phyloP scores from a whole-genome alignment of 2,329 filamentous ascomycete genomes.

The Penicillium sp. region DNA sequence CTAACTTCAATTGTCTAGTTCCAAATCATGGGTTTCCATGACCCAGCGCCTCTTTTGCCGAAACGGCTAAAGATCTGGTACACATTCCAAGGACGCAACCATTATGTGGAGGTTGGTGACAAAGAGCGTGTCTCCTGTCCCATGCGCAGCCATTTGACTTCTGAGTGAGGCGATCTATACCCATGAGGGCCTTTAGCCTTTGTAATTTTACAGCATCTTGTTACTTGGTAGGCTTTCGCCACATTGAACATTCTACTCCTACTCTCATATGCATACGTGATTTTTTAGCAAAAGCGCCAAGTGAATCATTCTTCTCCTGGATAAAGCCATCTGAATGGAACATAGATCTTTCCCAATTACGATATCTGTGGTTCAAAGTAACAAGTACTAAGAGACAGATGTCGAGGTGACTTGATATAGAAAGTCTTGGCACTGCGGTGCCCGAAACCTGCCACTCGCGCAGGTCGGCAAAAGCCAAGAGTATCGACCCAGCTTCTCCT shows the following conservation, averaged over 20 bases:
- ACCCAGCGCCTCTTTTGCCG: slow-evolving; percentile 42
- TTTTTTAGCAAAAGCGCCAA: not conserved
- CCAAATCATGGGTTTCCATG: slow-evolving; percentile 44
- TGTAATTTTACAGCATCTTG: slow-evolving; percentile 20
- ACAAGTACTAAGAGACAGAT: not conserved
- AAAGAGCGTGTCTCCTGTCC: slow-evolving; percentile 39
- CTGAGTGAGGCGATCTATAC: slow-evolving; percentile 5
- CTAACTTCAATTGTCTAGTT: slow-evolving; percentile 31
- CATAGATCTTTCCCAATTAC: not conserved
- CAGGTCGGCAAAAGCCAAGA: slow-evolving; percentile 22
- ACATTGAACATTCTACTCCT: slow-evolving; percentile 1
- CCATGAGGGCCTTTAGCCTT: not conserved
- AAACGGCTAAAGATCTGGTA: slow-evolving; percentile 45
- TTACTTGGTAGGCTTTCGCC: not conserved
- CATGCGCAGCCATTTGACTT: slow-evolving; percentile 37
- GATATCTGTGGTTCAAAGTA: not conserved
- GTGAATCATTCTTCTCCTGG: not conserved
- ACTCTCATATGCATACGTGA: not conserved
- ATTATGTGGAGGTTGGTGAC: slow-evolving; percentile 39
- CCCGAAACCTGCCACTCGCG: slow-evolving; percentile 9
- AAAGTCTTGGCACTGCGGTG: slow-evolving; percentile 14
- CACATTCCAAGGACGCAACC: slow-evolving; percentile 38
- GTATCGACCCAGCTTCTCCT: slow-evolving; percentile 18
- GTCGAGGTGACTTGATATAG: not conserved
- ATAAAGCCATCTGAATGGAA: not conserved